Base-by-base conservation (phyloP, 306 rosid species). In the Corylus avellana region DNA sequence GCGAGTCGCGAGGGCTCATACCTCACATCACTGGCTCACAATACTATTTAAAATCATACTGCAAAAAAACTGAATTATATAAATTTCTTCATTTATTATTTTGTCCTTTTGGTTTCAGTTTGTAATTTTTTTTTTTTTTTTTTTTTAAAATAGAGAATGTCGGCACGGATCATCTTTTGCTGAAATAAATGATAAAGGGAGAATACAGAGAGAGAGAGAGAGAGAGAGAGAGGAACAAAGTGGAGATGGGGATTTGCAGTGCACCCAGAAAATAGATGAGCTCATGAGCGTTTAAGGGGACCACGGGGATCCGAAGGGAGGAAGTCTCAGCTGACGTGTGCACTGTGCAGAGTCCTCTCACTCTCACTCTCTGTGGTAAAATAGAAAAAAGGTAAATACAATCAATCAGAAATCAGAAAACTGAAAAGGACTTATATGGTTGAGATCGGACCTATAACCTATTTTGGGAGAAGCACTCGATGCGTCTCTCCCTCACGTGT, bases 401-500 rank as follows among this genome's bases (percentile, higher is more conserved):
- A 58, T 18, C 72, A 42, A 20, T 2, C 54, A 50, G 53, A 25
- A 62, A 61, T 46, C 62, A 83, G 62, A 46, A 61, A 70, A 9
- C n/a, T 70, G 84, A 84, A 63, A 84, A 54, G 55, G 84, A 79
- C 79, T 16, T 47, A 10, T 71, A 70, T 49, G 84, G 84, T 76
- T 32, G 78, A 59, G 74, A 82, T 49, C 62, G 16, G 22, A n/a
- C 9, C 4, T 37, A n/a, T 39, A 14, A n/a, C 9, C 4, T 37
- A n/a, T 39, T 39, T 59, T 20, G n/a, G 68, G 35, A n/a, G 54
- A 1, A 1, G 63, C 37, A 59, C 18, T 51, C 53, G 59, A 32
- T 83, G 68, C n/a, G 75, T 74, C 85, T 74, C 85, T 80, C 74
- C 35, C 68, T 81, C 85, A 81, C 83, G 85, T 85, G 88, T 44